Conservation (phyloP, 2,329 filamentous ascomycete species). For the Pestalotiopsis sp. region DNA sequence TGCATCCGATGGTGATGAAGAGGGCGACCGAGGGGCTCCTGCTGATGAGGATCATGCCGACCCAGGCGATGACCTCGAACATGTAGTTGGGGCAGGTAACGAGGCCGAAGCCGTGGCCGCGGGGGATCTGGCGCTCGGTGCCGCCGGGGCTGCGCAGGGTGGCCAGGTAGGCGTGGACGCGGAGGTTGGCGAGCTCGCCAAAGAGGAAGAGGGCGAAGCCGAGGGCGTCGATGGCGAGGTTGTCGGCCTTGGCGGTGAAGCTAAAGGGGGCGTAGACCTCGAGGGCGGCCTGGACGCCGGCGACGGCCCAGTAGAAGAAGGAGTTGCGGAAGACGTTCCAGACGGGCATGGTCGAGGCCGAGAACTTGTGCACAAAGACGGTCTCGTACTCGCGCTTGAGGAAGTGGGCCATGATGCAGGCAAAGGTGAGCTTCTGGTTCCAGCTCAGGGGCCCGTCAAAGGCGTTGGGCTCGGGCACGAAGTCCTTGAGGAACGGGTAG, state of each 20-base stretch:
- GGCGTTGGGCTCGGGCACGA: slow-evolving; percentile 41
- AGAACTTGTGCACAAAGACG: slow-evolving; percentile 93
- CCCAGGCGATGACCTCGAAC: slow-evolving; percentile 88
- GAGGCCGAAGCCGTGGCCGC: slow-evolving; percentile 79
- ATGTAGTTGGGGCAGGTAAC: slow-evolving; percentile 98
- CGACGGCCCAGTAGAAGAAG: slow-evolving; percentile 88
- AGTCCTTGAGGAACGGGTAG: slow-evolving; percentile 45
- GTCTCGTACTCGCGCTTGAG: slow-evolving; percentile 95
- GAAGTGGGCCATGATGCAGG: slow-evolving; percentile 81
- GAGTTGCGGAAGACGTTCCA: slow-evolving; percentile 94
- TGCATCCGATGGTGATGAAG: slow-evolving; percentile 74
- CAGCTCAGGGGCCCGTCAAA: slow-evolving; percentile 55
- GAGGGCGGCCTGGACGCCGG: slow-evolving; percentile 79
- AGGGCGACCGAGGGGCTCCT: slow-evolving; percentile 77
- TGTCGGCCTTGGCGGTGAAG: slow-evolving; percentile 59
- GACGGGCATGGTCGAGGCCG: slow-evolving; percentile 89
- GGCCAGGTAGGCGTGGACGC: slow-evolving; percentile 79
- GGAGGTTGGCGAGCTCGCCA: slow-evolving; percentile 79
- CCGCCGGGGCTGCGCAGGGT: slow-evolving; percentile 77
- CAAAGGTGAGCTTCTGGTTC: slow-evolving; percentile 75
- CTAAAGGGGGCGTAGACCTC: slow-evolving; percentile 82
- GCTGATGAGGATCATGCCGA: slow-evolving; percentile 78
- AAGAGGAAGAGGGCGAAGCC: slow-evolving; percentile 75
- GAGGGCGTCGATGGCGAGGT: slow-evolving; percentile 59
- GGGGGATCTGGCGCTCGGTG: slow-evolving; percentile 85